A percentile compares a stretch with the other conserved stretches of the same genome.
Evolutionary conservation across 2,329 filamentous ascomycete genomes (phyloP).

Genomic region (Colletotrichum sp.): DNA sequence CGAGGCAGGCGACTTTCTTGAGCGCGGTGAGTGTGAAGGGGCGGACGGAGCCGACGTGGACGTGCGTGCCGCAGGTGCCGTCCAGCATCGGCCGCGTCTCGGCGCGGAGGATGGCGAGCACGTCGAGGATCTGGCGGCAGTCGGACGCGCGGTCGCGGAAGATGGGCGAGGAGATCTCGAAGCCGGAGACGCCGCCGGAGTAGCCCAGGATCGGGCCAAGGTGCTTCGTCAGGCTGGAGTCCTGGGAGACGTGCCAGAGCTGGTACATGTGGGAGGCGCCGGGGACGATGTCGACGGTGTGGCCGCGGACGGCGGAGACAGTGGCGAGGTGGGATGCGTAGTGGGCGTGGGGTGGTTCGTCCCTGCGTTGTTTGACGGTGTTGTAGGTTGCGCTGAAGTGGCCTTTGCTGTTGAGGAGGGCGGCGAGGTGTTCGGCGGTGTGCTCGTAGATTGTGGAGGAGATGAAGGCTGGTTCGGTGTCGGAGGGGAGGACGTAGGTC

Average conservation of each 20-base stretch:
- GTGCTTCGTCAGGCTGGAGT: background rate
- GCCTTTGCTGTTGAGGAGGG: background rate
- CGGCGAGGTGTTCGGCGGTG: background rate
- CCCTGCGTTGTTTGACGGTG: background rate
- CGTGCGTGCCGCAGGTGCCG: background rate
- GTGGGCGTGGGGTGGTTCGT: background rate
- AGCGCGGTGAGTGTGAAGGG: background rate
- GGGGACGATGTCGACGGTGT: background rate
- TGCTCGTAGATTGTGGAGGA: background rate
- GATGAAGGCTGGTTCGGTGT: background rate
- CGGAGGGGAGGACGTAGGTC: background rate
- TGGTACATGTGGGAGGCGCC: background rate
- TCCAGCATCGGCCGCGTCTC: background rate
- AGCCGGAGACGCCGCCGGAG: background rate
- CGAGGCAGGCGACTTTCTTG: background rate
- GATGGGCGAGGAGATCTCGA: conserved; percentile 8
- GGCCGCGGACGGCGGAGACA: background rate
- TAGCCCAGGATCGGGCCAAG: background rate
- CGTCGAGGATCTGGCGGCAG: background rate
- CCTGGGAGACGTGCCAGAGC: background rate
- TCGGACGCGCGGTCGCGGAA: background rate
- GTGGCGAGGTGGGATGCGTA: background rate
- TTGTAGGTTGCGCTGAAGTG: background rate
- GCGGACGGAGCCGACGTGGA: conserved; percentile 3
- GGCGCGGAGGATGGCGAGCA: background rate